Conservation (phyloP, 106 monocot species). For the Hemerocallis citrina region DNA sequence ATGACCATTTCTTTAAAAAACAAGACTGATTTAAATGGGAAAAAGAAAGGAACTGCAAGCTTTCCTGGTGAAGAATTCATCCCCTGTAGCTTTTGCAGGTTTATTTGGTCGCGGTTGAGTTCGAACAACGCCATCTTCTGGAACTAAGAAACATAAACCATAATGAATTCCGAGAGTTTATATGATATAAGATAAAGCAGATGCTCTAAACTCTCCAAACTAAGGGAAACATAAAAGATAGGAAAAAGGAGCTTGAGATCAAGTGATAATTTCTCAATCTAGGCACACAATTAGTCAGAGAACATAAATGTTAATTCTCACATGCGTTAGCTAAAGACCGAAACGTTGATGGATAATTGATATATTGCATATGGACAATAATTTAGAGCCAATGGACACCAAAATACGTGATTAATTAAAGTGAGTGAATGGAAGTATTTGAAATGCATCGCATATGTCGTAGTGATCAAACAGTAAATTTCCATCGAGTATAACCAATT, state of each 20-base stretch:
- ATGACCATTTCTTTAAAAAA: background rate
- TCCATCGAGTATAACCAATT: no score
- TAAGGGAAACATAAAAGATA: no score
- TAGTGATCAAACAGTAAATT: no score
- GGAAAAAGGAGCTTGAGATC: no score
- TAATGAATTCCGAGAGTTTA: background rate
- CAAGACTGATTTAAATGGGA: background rate
- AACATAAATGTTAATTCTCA: no score
- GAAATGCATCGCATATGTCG: no score
- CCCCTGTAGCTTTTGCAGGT: conserved; percentile 14
- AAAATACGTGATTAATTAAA: no score
- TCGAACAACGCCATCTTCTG: conserved; percentile 14
- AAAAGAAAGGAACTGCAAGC: background rate
- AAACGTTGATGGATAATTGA: no score
- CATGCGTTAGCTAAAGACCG: no score
- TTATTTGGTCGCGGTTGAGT: conserved; percentile 17
- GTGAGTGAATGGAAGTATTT: no score
- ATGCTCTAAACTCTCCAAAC: background rate
- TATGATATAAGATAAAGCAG: background rate
- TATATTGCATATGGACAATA: no score
- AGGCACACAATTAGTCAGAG: background rate
- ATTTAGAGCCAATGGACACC: no score
- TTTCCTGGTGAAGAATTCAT: conserved; percentile 47
- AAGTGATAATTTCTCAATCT: background rate
- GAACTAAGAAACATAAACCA: background rate